These are phyloP conservation scores for Phytophthora kernoviae DNA, from an alignment of 352 stramenopile genomes.

Conservation along the genomic window DNA sequence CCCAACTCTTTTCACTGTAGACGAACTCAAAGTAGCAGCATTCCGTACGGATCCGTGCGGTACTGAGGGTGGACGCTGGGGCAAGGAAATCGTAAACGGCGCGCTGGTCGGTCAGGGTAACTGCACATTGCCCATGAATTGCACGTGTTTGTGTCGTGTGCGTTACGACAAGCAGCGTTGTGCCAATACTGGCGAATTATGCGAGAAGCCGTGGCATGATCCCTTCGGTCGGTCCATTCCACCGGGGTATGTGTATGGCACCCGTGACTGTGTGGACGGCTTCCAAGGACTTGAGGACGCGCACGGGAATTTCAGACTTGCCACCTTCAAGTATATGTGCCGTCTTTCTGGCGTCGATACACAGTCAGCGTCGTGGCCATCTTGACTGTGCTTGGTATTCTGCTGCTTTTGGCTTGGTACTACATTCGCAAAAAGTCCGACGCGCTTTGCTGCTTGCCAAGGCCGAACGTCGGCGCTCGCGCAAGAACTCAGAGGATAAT, in stretches of 20 bases:
- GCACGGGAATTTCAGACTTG: slow-evolving; percentile 92
- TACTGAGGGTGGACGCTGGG: slow-evolving; percentile 73
- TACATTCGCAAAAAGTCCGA: slow-evolving; percentile 86
- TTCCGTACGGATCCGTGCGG: slow-evolving; percentile 96
- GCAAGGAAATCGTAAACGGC: slow-evolving; percentile 75
- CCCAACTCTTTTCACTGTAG: slow-evolving; percentile 93
- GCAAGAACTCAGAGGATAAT: slow-evolving; percentile 75
- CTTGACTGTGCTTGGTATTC: slow-evolving; percentile 65
- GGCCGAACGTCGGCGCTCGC: slow-evolving; percentile 87
- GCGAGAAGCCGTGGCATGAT: slow-evolving; percentile 85
- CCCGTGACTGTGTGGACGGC: slow-evolving; percentile 88
- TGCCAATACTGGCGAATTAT: slow-evolving; percentile 73
- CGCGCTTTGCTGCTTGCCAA: slow-evolving; percentile 87
- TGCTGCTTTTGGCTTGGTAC: slow-evolving; percentile 84
- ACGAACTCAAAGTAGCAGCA: slow-evolving; percentile 89
- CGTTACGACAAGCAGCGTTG: slow-evolving; percentile 76
- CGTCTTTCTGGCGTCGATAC: slow-evolving; percentile 83
- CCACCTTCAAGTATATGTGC: slow-evolving; percentile 95
- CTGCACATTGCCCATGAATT: slow-evolving; percentile 91
- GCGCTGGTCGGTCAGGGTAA: slow-evolving; percentile 89
- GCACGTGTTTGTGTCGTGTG: slow-evolving; percentile 92
- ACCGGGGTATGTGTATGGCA: slow-evolving; percentile 92
- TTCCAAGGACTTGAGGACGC: slow-evolving; percentile 94
- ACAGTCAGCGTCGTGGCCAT: slow-evolving; percentile 78
- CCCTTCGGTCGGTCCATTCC: slow-evolving; percentile 74